These are phyloP conservation scores for Dryas drummondii DNA, from an alignment of 306 rosid genomes.

Conservation along the genomic window DNA sequence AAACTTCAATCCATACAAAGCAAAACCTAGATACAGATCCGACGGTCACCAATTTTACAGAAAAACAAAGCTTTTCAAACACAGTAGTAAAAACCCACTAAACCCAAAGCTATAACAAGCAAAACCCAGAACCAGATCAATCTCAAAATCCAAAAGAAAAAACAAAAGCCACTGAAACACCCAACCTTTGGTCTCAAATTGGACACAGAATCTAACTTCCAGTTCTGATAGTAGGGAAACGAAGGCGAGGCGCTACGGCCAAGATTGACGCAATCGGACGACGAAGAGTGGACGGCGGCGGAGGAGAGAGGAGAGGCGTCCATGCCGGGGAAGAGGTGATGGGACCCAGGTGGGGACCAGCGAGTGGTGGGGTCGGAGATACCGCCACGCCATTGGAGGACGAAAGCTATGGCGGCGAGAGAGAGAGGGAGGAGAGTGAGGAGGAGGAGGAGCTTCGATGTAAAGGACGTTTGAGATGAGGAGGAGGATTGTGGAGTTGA, in stretches of 20 bases:
- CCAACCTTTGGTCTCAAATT: slow-evolving; percentile 80
- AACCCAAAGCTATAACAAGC: neutral
- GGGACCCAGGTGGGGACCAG: slow-evolving; percentile 75
- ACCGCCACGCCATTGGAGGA: slow-evolving; percentile 99
- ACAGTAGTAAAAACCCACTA: neutral
- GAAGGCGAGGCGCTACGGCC: slow-evolving; percentile 70
- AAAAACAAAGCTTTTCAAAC: neutral
- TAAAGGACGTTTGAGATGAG: slow-evolving; percentile 53
- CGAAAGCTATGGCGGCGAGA: slow-evolving; percentile 77
- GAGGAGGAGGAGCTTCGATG: slow-evolving; percentile 72
- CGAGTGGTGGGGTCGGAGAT: slow-evolving; percentile 74
- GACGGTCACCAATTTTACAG: neutral
- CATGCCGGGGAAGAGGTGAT: slow-evolving; percentile 80
- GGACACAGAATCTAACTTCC: slow-evolving; percentile 70
- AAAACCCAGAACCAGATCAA: slow-evolving; percentile 19
- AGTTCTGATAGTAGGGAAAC: slow-evolving; percentile 68
- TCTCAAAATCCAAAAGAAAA: neutral
- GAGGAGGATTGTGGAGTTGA: slow-evolving; percentile 33
- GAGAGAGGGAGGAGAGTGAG: slow-evolving; percentile 89
- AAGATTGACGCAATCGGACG: slow-evolving; percentile 63
- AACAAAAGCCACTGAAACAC: neutral
- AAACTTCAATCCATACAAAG: neutral
- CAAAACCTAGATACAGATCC: slow-evolving; percentile 14
- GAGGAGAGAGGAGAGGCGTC: slow-evolving; percentile 76
- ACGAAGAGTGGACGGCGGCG: slow-evolving; percentile 43